Evolutionary conservation across 2,329 filamentous ascomycete species (phyloP), one percentile per base, ranked within the genome.

Genomic region (Cladophialophora chaetospira): DNA sequence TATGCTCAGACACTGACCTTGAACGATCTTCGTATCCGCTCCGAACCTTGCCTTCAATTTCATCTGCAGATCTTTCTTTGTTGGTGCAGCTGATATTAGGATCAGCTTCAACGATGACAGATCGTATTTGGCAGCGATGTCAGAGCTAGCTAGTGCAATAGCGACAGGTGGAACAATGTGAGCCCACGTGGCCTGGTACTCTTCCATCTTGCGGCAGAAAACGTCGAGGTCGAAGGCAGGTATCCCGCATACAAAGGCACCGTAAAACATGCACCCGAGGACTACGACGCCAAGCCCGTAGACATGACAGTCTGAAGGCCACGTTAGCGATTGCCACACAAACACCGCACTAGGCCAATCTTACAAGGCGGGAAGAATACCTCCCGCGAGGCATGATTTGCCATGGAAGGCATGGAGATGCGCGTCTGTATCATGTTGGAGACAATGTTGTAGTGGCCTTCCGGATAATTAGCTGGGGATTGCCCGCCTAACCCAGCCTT

Each of bases 151-250:
- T 53, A 87, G 81, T 17, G 78, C 74, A 13, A 85, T 74, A 63
- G 76, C 84, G 54, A 87, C 81, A 0, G 83, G 82, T 6, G 84
- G 84, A 1, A 86, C 83, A 5, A 77, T 82, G 66, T 83, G 81
- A 65, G 85, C 79, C 53, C 68, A 72, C 0, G 80, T 84, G 57
- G 84, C 75, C 9, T 69, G 68, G 64, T 81, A 77, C 49, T 73
- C 73, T 28, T 73, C 73, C 65, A 75, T 76, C 69, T 84, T 78
- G 28, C 72, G 69, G 52, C 85, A 74, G 66, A 87, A 86, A 28
- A 77, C 71, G 3, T 70, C 67, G 53, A 84, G 82, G 57, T 82
- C 77, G 67, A 86, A 87, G 29, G 73, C 74, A 3, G 77, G 72
- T 82, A 87, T 86, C 29, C 74, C 79, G 31, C 75, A 68, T 52